Base-by-base conservation (phyloP, 179 eudicot species). In the Beta lomatogona region DNA sequence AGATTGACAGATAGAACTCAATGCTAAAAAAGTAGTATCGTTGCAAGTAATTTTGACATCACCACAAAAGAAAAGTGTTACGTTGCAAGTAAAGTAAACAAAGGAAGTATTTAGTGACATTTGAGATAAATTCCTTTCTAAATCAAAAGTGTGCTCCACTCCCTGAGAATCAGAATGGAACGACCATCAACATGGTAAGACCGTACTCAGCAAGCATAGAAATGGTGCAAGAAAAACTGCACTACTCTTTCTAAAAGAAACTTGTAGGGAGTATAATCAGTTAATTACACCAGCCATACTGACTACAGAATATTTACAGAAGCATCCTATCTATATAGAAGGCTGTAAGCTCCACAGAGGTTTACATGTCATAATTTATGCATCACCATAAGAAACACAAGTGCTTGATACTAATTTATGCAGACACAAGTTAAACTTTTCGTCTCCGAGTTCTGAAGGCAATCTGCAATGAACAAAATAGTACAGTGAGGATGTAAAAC, bases 391-490 rank as follows among this genome's bases (percentile, higher is more conserved):
- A 31, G 41, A 28, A 48, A 77, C 72, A 31, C 52, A 61, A 44
- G 36, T n/a, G 25, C 52, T 55, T 21, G 57, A 52, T 25, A 21
- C 15, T 55, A 28, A 54, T 76, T 67, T 60, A 18, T n/a, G 3
- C 60, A 55, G 16, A 57, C 57, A 7, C 50, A 57, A 12, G 59
- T 89, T 76, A 89, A 54, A 77, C 71, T 78, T 86, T 88, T 52
- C 82, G 81, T 63, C 89, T 87, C 76, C 91, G 89, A 76, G 86
- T 88, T 83, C 91, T 84, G n/a, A 76, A 78, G 21, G 86, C 90
- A 75, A 86, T 79, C 92, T 90, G 89, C 80, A 82, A 85, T 16
- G 6, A 69, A 55, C 19, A 80, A 3, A 18, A 25, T 13, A 15
- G 31, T 21, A 41, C 57, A 22, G 36, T 54, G 19, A 69, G 81